Conservation (phyloP, 2,329 filamentous ascomycete species). For the Parasarocladium wereldwijsianum region DNA sequence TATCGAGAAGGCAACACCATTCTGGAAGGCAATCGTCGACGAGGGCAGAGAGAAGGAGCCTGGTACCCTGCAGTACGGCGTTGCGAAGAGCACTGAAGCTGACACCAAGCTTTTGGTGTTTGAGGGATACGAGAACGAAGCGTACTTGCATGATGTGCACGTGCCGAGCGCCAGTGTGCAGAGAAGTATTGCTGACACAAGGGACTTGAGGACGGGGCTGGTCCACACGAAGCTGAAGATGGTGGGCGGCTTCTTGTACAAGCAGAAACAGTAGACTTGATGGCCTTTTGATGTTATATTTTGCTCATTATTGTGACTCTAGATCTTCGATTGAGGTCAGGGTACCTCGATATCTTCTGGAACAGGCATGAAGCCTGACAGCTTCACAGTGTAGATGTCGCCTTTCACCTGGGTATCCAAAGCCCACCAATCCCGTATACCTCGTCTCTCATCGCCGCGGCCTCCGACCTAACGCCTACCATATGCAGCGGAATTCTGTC, state of each 20-base stretch:
- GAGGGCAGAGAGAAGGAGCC: slow-evolving; percentile 9
- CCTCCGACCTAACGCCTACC: slow-evolving; percentile 39
- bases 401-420: slow-evolving; percentile 23
- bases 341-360: no score
- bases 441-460: slow-evolving; percentile 30
- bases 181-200: slow-evolving; percentile 11
- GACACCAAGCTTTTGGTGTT: slow-evolving; percentile 10
- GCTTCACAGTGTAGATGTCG: no score
- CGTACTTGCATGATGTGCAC: slow-evolving; percentile 14
- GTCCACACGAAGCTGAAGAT: slow-evolving; percentile 11
- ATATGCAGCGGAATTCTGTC: slow-evolving; percentile 44
- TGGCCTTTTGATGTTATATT: no score
- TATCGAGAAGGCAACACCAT: slow-evolving; percentile 10
- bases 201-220: slow-evolving; percentile 11
- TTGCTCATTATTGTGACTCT: no score
- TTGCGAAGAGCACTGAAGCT: slow-evolving; percentile 10
- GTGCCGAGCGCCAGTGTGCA: slow-evolving; percentile 13
- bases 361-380: no score
- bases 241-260: slow-evolving; percentile 12
- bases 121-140: slow-evolving; percentile 13
- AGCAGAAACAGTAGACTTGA: no score
- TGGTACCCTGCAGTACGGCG: slow-evolving; percentile 12
- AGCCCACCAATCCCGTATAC: slow-evolving; percentile 32
- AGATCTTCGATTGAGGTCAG: no score
- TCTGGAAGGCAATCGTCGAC: slow-evolving; percentile 13